Evolutionary conservation across 495 filamentous ascomycete species (phyloP), one percentile per base, ranked within the genome.

Genomic region (Xylaria intraflava): DNA sequence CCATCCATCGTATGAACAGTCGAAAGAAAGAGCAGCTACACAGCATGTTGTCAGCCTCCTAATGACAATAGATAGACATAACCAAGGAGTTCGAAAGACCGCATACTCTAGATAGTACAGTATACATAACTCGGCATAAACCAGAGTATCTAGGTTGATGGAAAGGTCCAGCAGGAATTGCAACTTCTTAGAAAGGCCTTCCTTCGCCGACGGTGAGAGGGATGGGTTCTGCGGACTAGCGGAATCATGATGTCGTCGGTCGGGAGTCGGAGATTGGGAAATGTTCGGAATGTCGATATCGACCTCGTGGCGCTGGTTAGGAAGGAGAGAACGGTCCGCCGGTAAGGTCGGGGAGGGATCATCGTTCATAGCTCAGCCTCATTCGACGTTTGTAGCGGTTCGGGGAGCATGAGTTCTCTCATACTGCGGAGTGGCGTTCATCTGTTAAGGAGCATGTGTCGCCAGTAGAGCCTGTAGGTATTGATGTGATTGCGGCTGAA

Each of bases 81-180:
- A 16, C 23, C 31, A 44, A 39, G 53, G 9, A 53, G 29, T 36
- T 31, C 17, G 35, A 8, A 39, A 17, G 22, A 16, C n/a, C 31
- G 19, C 86, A 59, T 72, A 95, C 90, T 96, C 90, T 81, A 94
- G 85, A 67, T 93, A 94, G 71, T 96, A 96, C 52, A 95, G 60
- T 36, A 84, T 79, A 35, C 86, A 87, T 29, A 94, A 73, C 72
- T 95, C 81, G 53, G 83, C 83, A 64, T 89, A 90, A 27, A 90
- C 81, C n/a, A 90, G 53, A 58, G 85, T 84, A 69, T 96, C 90
- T 42, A 95, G 72, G 62, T 82, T 84, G 52, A 80, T 78, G 60
- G 88, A 77, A 29, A 94, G 69, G 46, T 84, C 75, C 59, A 82
- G 83, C 51, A 93, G 78, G 63, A 87, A 83, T 49, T 83, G 72